Conservation (phyloP, 2,329 filamentous ascomycete genomes). For the Aureobasidium sp. region DNA sequence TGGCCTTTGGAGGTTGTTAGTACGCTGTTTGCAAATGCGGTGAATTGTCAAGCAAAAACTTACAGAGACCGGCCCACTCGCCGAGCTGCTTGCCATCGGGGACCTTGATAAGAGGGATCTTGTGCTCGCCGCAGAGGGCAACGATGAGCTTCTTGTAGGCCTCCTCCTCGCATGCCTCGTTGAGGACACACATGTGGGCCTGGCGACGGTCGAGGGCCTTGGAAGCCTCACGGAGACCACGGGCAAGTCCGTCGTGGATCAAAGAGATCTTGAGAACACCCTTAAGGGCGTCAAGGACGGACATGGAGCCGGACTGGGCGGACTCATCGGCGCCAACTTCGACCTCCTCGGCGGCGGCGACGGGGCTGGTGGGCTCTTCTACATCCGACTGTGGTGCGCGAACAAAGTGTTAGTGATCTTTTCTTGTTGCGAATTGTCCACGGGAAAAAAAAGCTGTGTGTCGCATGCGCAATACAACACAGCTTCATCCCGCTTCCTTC, state of each 20-base stretch:
- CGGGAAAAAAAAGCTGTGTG: background rate
- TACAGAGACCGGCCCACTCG: constrained; percentile 99
- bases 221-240: constrained; percentile 94
- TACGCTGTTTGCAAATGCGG: background rate
- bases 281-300: constrained; percentile 96
- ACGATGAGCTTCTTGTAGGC: constrained; percentile 99
- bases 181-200: constrained; percentile 99
- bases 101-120: constrained; percentile 99
- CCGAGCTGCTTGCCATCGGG: constrained; percentile 99
- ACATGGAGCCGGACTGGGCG: constrained; percentile 80
- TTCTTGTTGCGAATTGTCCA: background rate
- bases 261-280: constrained; percentile 97
- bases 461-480: background rate
- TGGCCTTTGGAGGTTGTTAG: constrained; percentile 57
- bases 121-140: constrained; percentile 97
- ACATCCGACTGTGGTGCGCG: constrained; percentile 75
- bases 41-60: constrained; percentile 40
- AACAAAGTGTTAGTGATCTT: background rate
- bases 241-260: constrained; percentile 98
- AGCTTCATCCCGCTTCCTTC: background rate
- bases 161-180: constrained; percentile 99
- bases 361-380: constrained; percentile 96
- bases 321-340: constrained; percentile 88
- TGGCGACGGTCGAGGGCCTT: constrained; percentile 98
- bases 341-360: constrained; percentile 73